Percentiles rank a stretch among this genome's conserved stretches.
Evolutionary conservation across 108 stramenopile species (phyloP).

Genomic region (Fistulifera pelliculosa): DNA sequence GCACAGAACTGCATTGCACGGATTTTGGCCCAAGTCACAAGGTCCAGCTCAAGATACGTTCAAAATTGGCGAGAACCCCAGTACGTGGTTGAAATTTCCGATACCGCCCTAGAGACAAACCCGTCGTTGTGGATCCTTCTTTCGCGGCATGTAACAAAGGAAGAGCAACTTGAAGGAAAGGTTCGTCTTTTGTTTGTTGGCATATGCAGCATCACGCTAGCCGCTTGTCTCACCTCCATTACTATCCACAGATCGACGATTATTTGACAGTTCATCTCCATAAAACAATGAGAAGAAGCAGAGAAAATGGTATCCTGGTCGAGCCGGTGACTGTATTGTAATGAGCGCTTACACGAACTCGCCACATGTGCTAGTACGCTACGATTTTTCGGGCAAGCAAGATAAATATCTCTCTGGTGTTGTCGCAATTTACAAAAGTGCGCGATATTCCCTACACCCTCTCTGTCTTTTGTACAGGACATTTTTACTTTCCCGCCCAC

Average conservation of each 20-base stretch:
- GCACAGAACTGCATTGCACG: constrained; percentile 36
- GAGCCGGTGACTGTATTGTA: constrained; percentile 27
- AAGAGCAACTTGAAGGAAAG: constrained; percentile 65
- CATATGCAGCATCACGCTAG: neutral
- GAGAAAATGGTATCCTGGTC: constrained; percentile 53
- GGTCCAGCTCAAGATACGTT: constrained; percentile 62
- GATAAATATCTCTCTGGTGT: constrained; percentile 56
- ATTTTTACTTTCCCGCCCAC: constrained; percentile 42
- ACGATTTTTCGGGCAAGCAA: constrained; percentile 37
- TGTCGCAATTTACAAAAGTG: constrained; percentile 63
- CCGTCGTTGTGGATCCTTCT: constrained; percentile 64
- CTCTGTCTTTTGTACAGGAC: constrained; percentile 59
- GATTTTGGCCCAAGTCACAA: constrained; percentile 36
- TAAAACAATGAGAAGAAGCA: constrained; percentile 33
- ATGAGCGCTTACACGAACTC: constrained; percentile 69
- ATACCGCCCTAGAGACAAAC: constrained; percentile 40
- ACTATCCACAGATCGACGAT: constrained; percentile 19
- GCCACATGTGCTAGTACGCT: constrained; percentile 63
- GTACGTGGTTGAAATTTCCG: constrained; percentile 45
- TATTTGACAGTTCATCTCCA: constrained; percentile 58
- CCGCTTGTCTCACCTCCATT: neutral
- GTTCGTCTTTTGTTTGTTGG: constrained; percentile 16
- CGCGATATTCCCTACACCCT: constrained; percentile 61
- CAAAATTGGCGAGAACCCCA: constrained; percentile 80
- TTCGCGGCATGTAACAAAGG: constrained; percentile 68